Evolutionary conservation across 371 early-diverging fungal genomes (phyloP), one percentile per base, ranked within the genome.

Genomic region (Mortierella sp.): DNA sequence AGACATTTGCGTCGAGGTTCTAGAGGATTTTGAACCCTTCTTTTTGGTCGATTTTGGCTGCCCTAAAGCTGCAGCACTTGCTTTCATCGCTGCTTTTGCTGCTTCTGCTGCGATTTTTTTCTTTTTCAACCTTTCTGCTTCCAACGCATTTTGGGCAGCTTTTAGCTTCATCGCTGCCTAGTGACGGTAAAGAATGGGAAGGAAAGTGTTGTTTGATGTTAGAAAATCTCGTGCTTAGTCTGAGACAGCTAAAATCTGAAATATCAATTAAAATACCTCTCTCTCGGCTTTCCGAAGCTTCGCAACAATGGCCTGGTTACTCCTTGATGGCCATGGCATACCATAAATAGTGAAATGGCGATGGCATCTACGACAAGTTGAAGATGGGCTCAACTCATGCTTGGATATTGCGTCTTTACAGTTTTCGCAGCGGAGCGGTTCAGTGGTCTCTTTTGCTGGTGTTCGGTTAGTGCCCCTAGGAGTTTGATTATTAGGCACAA

Each of bases 271-370:
- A 15, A 24, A 43, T 76, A 70, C 76, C 67, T 70, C 70, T 48
- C 40, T 50, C 16, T 67, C 71, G 3, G 60, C 67, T 21, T 67
- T 66, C 19, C 43, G 57, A 22, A 63, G 32, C 16, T 52, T 57
- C 1, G 55, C 67, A 0, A 45, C 57, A 13, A 77, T 68, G 11
- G 57, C 64, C 3, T 65, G 43, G 8, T 50, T 70, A 45, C 58
- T 63, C 59, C 79, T 73, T 9, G 70, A 70, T 0, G 79, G 79
- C 79, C 79, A 79, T 28, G 43, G 41, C 13, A 63, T 40, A 1
- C 53, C 43, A n/a, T 74, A 79, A 32, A 79, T 70, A 33, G 45
- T 33, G 19, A 70, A 64, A 57, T 79, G 79, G 28, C 79, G 69
- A 21, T 70, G 63, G 59, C 79, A 79, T 52, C 79, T 64, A 21